phyloP scores from a whole-genome alignment of 2,329 filamentous ascomycete genomes.

The Celoporthe dispersa region DNA sequence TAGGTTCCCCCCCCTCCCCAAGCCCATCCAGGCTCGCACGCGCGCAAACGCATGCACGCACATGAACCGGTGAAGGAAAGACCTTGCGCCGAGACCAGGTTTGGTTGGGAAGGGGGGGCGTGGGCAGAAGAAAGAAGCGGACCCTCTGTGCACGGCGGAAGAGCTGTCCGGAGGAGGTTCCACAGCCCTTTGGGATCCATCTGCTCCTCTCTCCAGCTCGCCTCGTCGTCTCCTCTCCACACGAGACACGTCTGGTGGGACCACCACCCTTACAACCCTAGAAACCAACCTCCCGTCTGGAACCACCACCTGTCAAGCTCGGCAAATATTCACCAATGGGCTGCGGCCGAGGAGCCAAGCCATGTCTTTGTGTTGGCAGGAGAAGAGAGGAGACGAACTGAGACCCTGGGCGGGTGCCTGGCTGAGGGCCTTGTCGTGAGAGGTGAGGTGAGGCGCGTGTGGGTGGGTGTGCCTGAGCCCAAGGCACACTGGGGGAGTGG shows the following conservation, averaged over 20 bases:
- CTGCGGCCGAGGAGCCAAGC: not conserved
- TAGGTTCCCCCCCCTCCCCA: constrained; percentile 7
- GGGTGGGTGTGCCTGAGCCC: not conserved
- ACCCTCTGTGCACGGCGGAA: constrained; percentile 17
- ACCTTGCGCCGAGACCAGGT: not conserved
- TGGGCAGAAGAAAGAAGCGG: not conserved
- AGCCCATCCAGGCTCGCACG: not conserved
- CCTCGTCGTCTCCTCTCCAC: not conserved
- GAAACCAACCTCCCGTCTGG: not conserved
- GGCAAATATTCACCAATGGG: constrained; percentile 26
- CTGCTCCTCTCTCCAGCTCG: constrained; percentile 18
- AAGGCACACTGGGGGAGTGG: constrained; percentile 13
- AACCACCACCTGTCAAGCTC: constrained; percentile 27
- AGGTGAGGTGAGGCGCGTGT: not conserved
- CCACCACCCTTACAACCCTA: not conserved
- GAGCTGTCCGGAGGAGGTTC: constrained; percentile 17
- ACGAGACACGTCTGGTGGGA: constrained; percentile 6
- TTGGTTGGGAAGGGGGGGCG: not conserved
- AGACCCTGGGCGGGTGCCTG: not conserved
- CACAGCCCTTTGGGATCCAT: constrained; percentile 7
- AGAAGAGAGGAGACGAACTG: not conserved
- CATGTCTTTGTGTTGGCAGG: constrained; percentile 6
- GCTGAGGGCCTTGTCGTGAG: not conserved
- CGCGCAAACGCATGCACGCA: not conserved
- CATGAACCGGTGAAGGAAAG: not conserved